Evolutionary conservation across 371 early-diverging fungal genomes (phyloP).

Genomic region (Haplosporangium sp.): DNA sequence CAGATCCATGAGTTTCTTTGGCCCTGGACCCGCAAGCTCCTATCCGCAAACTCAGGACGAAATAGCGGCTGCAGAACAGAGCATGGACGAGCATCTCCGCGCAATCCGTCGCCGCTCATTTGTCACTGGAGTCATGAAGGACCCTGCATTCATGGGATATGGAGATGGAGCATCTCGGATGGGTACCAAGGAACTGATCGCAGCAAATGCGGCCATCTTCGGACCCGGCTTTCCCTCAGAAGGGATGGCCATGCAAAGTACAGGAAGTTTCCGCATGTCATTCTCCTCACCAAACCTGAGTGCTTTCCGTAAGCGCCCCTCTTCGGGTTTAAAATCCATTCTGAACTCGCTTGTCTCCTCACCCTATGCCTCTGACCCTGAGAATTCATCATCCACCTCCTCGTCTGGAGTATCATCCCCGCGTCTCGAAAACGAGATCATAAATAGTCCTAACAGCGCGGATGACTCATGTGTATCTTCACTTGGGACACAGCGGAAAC

Average conservation of each 20-base stretch:
- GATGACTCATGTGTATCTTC: not conserved
- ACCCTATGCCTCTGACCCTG: slow-evolving; percentile 7
- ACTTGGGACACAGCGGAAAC: not conserved
- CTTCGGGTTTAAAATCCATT: slow-evolving; percentile 28
- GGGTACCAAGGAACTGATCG: not conserved
- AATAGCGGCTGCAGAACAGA: slow-evolving; percentile 21
- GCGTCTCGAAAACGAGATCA: not conserved
- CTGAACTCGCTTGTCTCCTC: slow-evolving; percentile 27
- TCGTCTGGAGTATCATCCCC: slow-evolving; percentile 13
- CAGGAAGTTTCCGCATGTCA: slow-evolving; percentile 28
- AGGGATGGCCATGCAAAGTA: not conserved
- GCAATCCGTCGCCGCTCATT: slow-evolving; percentile 33
- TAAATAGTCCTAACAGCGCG: not conserved
- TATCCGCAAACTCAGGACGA: slow-evolving; percentile 15
- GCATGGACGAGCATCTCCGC: slow-evolving; percentile 41
- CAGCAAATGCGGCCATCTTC: not conserved
- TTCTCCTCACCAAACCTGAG: slow-evolving; percentile 34
- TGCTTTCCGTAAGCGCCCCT: slow-evolving; percentile 22
- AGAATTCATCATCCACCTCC: slow-evolving; percentile 5
- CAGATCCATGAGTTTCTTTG: slow-evolving; percentile 21
- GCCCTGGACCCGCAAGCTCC: not conserved
- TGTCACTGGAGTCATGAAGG: slow-evolving; percentile 9
- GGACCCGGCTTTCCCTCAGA: slow-evolving; percentile 1
- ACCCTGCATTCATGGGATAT: not conserved
- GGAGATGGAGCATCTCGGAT: not conserved